Percentiles rank a stretch among this genome's conserved stretches.
phyloP scores from a whole-genome alignment of 2,329 filamentous ascomycete species.

The Rhynchosporium graminicola region DNA sequence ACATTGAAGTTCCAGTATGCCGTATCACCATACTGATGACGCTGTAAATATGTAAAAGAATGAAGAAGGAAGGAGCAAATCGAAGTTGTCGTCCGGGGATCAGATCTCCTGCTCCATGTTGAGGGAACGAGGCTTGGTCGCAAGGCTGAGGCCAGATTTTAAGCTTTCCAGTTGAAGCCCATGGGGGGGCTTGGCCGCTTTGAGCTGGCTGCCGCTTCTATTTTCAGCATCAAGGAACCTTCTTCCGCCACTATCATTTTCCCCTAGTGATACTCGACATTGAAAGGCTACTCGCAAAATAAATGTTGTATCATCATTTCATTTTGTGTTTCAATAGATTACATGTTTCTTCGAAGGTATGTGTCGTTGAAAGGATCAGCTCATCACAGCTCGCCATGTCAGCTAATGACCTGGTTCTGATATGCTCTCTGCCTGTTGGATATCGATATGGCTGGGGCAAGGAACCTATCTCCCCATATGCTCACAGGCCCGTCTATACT shows the following conservation, averaged over 20 bases:
- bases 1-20: slow-evolving; percentile 12
- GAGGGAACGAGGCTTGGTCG: slow-evolving; percentile 8
- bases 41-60: slow-evolving; percentile 9
- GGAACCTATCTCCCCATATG: neutral
- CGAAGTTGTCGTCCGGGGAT: slow-evolving; percentile 6
- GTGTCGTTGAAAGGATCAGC: too few relatives aligned
- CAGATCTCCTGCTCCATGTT: neutral
- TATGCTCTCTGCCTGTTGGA: too few relatives aligned
- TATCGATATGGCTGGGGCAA: too few relatives aligned
- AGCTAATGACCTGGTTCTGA: too few relatives aligned
- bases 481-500: neutral
- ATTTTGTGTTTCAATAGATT: neutral
- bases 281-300: too few relatives aligned
- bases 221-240: too few relatives aligned
- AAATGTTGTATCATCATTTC: neutral
- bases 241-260: too few relatives aligned
- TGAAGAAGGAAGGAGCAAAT: neutral
- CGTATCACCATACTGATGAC: slow-evolving; percentile 19
- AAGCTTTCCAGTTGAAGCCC: neutral
- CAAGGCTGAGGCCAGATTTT: slow-evolving; percentile 8
- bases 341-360: too few relatives aligned
- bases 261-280: too few relatives aligned
- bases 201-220: neutral
- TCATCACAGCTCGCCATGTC: too few relatives aligned
- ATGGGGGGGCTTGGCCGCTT: neutral